Conservation (phyloP, 768 basidiomycete genomes). For the Lactifluus echinatus region DNA sequence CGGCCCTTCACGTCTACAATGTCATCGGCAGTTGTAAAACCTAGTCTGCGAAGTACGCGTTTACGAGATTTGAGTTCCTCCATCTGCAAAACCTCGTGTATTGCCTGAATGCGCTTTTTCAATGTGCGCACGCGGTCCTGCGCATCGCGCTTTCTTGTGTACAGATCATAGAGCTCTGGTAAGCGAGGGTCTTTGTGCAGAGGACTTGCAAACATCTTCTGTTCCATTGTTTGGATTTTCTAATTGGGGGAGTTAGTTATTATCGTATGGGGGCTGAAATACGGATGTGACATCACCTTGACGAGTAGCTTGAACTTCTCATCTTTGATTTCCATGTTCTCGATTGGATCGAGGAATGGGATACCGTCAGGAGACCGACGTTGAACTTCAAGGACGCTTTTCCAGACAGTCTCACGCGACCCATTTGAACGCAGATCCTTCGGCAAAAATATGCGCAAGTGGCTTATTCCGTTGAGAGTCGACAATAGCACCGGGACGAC, state of each 20-base stretch:
- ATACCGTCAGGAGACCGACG: conserved; percentile 84
- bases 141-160: conserved; percentile 63
- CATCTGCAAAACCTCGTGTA: conserved; percentile 87
- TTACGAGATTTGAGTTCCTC: conserved; percentile 96
- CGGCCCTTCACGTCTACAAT: conserved; percentile 98
- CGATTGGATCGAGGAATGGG: conserved; percentile 78
- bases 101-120: conserved; percentile 81
- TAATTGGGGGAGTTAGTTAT: conserved; percentile 25
- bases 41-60: conserved; percentile 84
- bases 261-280: not conserved
- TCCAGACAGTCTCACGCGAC: conserved; percentile 79
- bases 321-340: conserved; percentile 95
- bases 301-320: conserved; percentile 85
- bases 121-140: conserved; percentile 64
- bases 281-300: conserved; percentile 41
- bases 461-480: conserved; percentile 79
- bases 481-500: conserved; percentile 85
- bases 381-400: conserved; percentile 86
- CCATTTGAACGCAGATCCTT: conserved; percentile 78
- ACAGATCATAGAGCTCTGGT: conserved; percentile 73
- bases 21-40: conserved; percentile 80
- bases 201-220: conserved; percentile 71
- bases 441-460: conserved; percentile 78
- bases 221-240: conserved; percentile 91
- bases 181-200: conserved; percentile 73